Evolutionary conservation across 2,329 filamentous ascomycete genomes (phyloP).

Genomic region (Beauveria sp.): DNA sequence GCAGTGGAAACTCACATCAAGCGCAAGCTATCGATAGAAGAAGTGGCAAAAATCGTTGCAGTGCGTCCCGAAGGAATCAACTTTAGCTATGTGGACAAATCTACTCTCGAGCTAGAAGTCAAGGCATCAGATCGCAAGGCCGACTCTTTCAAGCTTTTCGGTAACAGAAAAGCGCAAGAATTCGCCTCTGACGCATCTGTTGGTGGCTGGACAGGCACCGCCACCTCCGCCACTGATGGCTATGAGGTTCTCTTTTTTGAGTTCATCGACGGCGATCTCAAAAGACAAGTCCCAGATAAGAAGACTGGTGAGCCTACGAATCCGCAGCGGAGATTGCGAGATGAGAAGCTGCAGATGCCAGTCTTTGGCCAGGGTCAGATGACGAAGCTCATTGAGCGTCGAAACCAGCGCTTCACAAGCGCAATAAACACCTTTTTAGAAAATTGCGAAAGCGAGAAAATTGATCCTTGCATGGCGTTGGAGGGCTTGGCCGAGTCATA

Average conservation of each 20-base stretch:
- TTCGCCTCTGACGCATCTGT: constrained; percentile 49
- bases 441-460: constrained; percentile 54
- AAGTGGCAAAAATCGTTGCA: constrained; percentile 75
- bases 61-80: constrained; percentile 71
- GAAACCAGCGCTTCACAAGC: constrained; percentile 74
- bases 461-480: constrained; percentile 63
- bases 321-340: constrained; percentile 57
- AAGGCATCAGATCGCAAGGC: constrained; percentile 56
- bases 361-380: constrained; percentile 91
- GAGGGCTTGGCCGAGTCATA: constrained; percentile 48
- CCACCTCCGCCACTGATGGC: constrained; percentile 24
- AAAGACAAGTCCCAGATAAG: constrained; percentile 63
- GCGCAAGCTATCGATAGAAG: constrained; percentile 60
- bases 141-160: constrained; percentile 47
- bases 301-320: constrained; percentile 68
- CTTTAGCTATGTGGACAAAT: constrained; percentile 81
- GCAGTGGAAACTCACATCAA: constrained; percentile 80
- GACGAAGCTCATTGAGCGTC: constrained; percentile 78
- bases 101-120: constrained; percentile 72
- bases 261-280: constrained; percentile 85
- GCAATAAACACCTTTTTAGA: constrained; percentile 74
- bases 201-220: constrained; percentile 44
- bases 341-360: constrained; percentile 83
- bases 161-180: constrained; percentile 41
- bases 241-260: constrained; percentile 81